Evolutionary conservation across 768 basidiomycete species (phyloP).

Genomic region (Suillus subluteus): DNA sequence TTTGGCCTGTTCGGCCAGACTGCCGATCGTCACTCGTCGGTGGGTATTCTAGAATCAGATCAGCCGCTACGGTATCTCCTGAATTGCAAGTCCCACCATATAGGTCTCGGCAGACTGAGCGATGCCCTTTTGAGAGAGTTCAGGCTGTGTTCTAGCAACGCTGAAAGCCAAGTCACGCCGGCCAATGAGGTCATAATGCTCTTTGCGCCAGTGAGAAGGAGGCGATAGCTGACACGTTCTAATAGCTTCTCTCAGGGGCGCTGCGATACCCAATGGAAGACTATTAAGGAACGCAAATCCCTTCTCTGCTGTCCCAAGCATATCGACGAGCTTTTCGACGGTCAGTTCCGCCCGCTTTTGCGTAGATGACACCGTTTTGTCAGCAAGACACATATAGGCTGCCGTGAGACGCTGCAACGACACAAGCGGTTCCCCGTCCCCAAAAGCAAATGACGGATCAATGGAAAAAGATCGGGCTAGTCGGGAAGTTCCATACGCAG

Average conservation of each 20-base stretch:
- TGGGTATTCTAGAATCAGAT: conserved; percentile 47
- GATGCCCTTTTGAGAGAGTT: conserved; percentile 29
- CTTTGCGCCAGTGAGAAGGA: conserved; percentile 67
- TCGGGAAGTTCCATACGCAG: conserved; percentile 46
- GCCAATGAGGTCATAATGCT: conserved; percentile 37
- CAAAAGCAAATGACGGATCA: conserved; percentile 62
- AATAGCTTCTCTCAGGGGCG: conserved; percentile 85
- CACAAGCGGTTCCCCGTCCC: conserved; percentile 59
- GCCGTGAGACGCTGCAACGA: conserved; percentile 56
- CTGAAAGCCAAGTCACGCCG: conserved; percentile 37
- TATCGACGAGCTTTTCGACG: conserved; percentile 55
- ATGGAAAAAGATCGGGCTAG: conserved; percentile 53
- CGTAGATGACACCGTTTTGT: conserved; percentile 49
- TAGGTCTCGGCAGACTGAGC: conserved; percentile 38
- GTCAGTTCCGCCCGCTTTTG: conserved; percentile 72
- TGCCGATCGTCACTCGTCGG: conserved; percentile 53
- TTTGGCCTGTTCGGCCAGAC: conserved; percentile 54
- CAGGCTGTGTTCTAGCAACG: conserved; percentile 35
- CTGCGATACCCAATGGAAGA: conserved; percentile 70
- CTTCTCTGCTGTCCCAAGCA: conserved; percentile 39
- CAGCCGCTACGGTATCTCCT: not conserved
- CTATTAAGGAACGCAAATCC: conserved; percentile 53
- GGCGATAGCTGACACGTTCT: conserved; percentile 82
- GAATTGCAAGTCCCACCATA: conserved; percentile 23
- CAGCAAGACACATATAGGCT: conserved; percentile 63